A percentile compares a stretch with the other conserved stretches of the same genome.
These are phyloP conservation scores for Citropsis articulata DNA, from an alignment of 345 rosid species.

Conservation along the genomic window DNA sequence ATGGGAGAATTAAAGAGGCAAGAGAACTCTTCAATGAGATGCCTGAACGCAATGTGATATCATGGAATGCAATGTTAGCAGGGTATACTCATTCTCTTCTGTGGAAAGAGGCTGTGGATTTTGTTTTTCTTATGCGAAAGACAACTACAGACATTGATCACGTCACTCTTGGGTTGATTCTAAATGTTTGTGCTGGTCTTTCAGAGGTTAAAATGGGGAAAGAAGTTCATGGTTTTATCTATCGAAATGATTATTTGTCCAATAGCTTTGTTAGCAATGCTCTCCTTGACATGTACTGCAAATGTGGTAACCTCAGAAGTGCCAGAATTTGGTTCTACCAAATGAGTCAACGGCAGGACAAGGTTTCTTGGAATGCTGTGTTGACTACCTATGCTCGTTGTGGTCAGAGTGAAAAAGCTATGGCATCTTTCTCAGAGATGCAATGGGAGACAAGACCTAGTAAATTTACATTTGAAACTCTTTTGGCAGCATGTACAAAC, in stretches of 20 bases:
- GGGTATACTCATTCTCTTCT: constrained; percentile 50
- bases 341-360: constrained; percentile 62
- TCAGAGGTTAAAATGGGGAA: constrained; percentile 74
- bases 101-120: constrained; percentile 70
- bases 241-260: constrained; percentile 46
- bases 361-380: constrained; percentile 80
- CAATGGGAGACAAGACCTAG: constrained; percentile 61
- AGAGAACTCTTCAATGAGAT: constrained; percentile 68
- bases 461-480: constrained; percentile 59
- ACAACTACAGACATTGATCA: constrained; percentile 52
- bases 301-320: constrained; percentile 49
- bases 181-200: constrained; percentile 63
- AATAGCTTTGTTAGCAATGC: constrained; percentile 62
- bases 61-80: constrained; percentile 87
- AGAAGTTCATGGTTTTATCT: constrained; percentile 70
- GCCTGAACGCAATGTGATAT: constrained; percentile 68
- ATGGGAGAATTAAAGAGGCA: constrained; percentile 59
- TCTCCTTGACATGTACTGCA: constrained; percentile 72
- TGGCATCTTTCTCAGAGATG: constrained; percentile 60
- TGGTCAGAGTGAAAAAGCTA: constrained; percentile 59
- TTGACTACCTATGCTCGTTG: constrained; percentile 62
- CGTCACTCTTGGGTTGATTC: constrained; percentile 55
- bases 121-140: constrained; percentile 45
- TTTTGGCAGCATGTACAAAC: constrained; percentile 76
- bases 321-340: constrained; percentile 59